Conservation (phyloP, 345 rosid genomes). For the Physaria fendleri region DNA sequence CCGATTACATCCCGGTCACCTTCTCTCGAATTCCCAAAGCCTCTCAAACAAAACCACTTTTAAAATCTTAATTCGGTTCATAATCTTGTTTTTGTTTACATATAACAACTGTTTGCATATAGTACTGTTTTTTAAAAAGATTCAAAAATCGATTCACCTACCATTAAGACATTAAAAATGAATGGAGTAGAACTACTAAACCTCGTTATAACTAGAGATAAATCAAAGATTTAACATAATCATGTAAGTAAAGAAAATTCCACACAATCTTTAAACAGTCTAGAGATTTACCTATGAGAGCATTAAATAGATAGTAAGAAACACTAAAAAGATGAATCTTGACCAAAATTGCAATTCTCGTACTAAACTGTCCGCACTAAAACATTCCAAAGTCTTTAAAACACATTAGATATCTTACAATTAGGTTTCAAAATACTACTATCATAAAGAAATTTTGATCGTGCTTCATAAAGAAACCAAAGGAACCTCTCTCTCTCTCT, state of each 20-base stretch:
- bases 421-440: not conserved
- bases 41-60: constrained; percentile 27
- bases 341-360: constrained; percentile 15
- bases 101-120: no score
- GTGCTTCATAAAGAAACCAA: constrained; percentile 28
- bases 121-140: no score
- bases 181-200: no score
- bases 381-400: constrained; percentile 7
- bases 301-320: constrained; percentile 9
- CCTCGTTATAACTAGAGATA: not conserved
- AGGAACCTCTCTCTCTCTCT: constrained; percentile 24
- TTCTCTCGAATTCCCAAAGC: constrained; percentile 18
- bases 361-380: not conserved
- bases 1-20: constrained; percentile 68
- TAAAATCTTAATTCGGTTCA: not conserved
- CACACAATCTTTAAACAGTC: not conserved
- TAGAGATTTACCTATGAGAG: not conserved
- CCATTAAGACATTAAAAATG: no score
- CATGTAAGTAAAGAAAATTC: not conserved
- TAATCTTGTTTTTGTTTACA: not conserved
- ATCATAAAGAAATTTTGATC: constrained; percentile 2
- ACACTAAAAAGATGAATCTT: constrained; percentile 10
- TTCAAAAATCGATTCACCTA: no score
- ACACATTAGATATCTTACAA: constrained; percentile 1
- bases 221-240: not conserved